Percentiles rank a stretch among this genome's conserved stretches.
Conservation (phyloP, 1,284 basidiomycete genomes). For the Cronartium quercuum region DNA sequence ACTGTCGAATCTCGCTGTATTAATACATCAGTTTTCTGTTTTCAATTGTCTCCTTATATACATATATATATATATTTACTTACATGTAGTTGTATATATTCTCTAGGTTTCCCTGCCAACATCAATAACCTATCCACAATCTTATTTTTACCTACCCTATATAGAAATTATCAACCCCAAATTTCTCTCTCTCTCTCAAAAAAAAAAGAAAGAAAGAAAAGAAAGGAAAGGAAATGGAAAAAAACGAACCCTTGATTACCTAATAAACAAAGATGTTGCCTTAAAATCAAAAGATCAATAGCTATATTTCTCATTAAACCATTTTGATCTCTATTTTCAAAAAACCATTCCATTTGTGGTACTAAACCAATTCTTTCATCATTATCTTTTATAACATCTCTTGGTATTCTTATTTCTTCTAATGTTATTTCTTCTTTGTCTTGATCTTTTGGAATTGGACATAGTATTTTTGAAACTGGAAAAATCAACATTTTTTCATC, state of each 20-base stretch:
- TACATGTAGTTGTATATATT: slow-evolving; percentile 50
- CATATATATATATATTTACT: background rate
- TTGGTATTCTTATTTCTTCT: background rate
- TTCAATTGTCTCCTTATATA: background rate
- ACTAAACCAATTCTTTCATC: slow-evolving; percentile 43
- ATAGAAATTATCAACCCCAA: slow-evolving; percentile 39
- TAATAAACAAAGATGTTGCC: slow-evolving; percentile 49
- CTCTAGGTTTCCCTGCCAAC: slow-evolving; percentile 48
- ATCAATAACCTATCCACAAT: slow-evolving; percentile 49
- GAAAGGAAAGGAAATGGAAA: no score
- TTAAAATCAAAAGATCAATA: slow-evolving; percentile 48
- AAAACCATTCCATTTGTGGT: slow-evolving; percentile 36
- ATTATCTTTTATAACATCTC: background rate
- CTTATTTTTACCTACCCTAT: slow-evolving; percentile 51
- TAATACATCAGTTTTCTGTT: background rate
- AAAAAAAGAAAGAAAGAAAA: no score
- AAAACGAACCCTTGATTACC: slow-evolving; percentile 40
- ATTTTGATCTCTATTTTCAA: slow-evolving; percentile 48
- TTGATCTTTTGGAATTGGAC: background rate
- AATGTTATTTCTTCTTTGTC: background rate
- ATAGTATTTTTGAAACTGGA: background rate
- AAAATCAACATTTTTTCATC: background rate
- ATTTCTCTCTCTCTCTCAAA: background rate
- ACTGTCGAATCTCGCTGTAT: slow-evolving; percentile 40
- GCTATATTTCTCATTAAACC: slow-evolving; percentile 48